Evolutionary conservation across 1,139 yeast species (phyloP).

Genomic region (Suhomyces wounanorum): DNA sequence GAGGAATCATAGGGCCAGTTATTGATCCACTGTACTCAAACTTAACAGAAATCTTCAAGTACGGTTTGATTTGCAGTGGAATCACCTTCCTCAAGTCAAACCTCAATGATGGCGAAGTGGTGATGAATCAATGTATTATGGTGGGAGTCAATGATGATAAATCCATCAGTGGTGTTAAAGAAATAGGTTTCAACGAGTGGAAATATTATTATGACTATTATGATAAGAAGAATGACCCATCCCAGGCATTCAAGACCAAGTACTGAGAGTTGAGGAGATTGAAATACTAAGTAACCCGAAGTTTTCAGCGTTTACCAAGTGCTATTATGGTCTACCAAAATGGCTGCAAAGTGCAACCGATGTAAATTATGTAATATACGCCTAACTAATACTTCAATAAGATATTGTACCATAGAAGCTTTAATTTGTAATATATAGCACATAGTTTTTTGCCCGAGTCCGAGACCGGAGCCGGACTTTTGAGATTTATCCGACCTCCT

Average conservation of each 20-base stretch:
- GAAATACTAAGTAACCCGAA: not conserved
- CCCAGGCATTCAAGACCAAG: conserved; percentile 6
- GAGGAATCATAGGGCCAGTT: conserved; percentile 60
- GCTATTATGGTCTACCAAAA: not conserved
- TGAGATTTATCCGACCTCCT: not conserved
- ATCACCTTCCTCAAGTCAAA: conserved; percentile 52
- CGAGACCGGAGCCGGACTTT: not conserved
- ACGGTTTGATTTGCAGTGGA: conserved; percentile 62
- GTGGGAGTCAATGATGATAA: conserved; percentile 44
- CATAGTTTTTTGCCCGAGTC: too few species aligned
- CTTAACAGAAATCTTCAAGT: conserved; percentile 55
- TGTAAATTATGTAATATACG: conserved; percentile 3
- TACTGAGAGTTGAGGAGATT: not conserved
- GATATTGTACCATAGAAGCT: not conserved
- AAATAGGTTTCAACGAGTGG: conserved; percentile 49
- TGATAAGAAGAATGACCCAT: conserved; percentile 24
- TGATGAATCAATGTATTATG: conserved; percentile 40
- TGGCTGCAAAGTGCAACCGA: conserved; percentile 1
- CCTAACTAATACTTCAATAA: not conserved
- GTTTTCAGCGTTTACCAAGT: not conserved
- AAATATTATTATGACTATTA: conserved; percentile 41
- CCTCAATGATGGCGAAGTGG: conserved; percentile 27
- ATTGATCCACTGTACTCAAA: conserved; percentile 59
- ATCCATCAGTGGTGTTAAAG: conserved; percentile 37
- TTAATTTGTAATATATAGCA: too few species aligned